These are phyloP conservation scores for Pyricularia pennisetigena DNA, from an alignment of 2,329 filamentous ascomycete species.

Conservation along the genomic window DNA sequence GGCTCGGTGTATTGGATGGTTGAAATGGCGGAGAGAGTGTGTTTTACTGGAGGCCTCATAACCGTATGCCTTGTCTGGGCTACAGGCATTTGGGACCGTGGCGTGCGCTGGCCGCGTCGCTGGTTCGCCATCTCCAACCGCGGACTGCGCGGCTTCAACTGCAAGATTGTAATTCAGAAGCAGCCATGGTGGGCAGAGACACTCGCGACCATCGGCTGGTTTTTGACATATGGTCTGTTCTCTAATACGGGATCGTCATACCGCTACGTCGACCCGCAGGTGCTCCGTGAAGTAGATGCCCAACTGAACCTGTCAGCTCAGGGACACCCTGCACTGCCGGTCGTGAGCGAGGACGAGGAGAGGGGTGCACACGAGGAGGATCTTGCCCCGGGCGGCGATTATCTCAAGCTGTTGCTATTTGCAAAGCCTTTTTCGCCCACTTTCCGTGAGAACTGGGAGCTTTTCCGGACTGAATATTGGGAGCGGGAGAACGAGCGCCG, in stretches of 20 bases:
- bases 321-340: conserved; percentile 27
- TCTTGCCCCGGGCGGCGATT: conserved; percentile 79
- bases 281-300: conserved; percentile 50
- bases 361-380: conserved; percentile 72
- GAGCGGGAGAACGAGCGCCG: conserved; percentile 90
- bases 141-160: conserved; percentile 85
- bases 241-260: conserved; percentile 63
- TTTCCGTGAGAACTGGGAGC: conserved; percentile 94
- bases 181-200: conserved; percentile 74
- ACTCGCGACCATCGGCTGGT: conserved; percentile 61
- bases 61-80: conserved; percentile 84
- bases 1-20: conserved; percentile 95
- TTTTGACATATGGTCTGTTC: conserved; percentile 66
- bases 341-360: conserved; percentile 17
- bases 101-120: conserved; percentile 84
- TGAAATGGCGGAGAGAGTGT: conserved; percentile 82
- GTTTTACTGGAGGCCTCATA: conserved; percentile 81
- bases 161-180: conserved; percentile 85
- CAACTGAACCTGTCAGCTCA: conserved; percentile 38
- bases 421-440: conserved; percentile 92
- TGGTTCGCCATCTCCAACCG: conserved; percentile 88
- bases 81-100: conserved; percentile 92
- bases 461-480: conserved; percentile 93
- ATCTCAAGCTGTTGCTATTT: conserved; percentile 80
- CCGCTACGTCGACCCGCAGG: conserved; percentile 61